Percentiles rank a stretch among this genome's conserved stretches.
Evolutionary conservation across 305 asterid species (phyloP).

Genomic region (Solanum hybrid): DNA sequence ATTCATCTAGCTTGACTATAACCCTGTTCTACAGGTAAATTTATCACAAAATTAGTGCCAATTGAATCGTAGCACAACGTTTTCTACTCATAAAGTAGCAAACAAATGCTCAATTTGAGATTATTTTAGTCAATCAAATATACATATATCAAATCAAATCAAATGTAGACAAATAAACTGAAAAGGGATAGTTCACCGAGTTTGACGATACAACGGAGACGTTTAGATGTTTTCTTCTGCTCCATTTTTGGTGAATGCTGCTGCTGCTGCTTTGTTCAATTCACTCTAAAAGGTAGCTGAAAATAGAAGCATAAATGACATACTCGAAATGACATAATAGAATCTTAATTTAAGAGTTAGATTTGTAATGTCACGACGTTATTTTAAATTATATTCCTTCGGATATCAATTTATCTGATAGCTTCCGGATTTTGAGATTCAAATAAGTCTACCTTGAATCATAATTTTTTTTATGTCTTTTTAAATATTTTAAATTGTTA

Average conservation of each 20-base stretch:
- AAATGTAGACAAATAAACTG: neutral
- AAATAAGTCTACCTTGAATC: too few species aligned
- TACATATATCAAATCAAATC: neutral
- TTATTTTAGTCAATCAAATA: neutral
- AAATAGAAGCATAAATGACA: neutral
- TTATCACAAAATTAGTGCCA: neutral
- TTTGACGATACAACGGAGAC: conserved; percentile 78
- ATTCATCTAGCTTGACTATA: neutral
- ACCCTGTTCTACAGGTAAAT: neutral
- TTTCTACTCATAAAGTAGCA: neutral
- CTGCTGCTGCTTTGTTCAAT: neutral
- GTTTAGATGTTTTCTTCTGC: conserved; percentile 21
- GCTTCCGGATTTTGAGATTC: too few species aligned
- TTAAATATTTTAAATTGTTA: too few species aligned
- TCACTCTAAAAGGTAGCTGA: neutral
- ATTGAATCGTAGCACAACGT: neutral
- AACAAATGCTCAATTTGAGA: neutral
- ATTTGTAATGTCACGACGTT: neutral
- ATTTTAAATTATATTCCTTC: neutral
- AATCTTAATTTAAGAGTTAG: neutral
- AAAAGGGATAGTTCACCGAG: conserved; percentile 40
- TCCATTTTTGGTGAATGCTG: conserved; percentile 32
- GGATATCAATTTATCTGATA: fast-evolving
- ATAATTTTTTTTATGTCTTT: too few species aligned
- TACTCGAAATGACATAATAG: neutral